Evolutionary conservation across 2,329 filamentous ascomycete species (phyloP).

Genomic region (Septoria petroselini): DNA sequence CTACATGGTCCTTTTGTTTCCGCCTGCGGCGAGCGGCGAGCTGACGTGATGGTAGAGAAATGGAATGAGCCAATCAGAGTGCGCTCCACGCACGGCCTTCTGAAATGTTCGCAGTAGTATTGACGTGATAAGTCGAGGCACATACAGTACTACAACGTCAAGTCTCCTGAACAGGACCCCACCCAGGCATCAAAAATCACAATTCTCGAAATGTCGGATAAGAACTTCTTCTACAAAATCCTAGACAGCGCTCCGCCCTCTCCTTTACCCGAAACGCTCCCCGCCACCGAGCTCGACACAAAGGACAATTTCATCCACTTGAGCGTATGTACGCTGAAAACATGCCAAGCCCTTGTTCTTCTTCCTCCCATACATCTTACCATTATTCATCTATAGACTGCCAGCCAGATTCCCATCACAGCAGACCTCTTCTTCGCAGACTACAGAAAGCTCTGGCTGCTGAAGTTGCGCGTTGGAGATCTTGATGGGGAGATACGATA

Average conservation of each 20-base stretch:
- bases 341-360: not conserved
- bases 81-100: no score
- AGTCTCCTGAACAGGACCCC: no score
- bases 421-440: slow-evolving; percentile 32
- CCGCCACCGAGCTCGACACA: slow-evolving; percentile 27
- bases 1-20: no score
- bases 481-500: slow-evolving; percentile 28
- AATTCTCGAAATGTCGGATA: slow-evolving; percentile 3
- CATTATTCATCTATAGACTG: slow-evolving; percentile 25
- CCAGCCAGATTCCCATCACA: slow-evolving; percentile 32
- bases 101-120: no score
- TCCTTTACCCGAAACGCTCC: slow-evolving; percentile 30
- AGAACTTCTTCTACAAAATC: slow-evolving; percentile 35
- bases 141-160: not conserved
- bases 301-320: slow-evolving; percentile 30
- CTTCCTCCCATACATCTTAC: not conserved
- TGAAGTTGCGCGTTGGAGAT: slow-evolving; percentile 27
- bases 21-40: no score
- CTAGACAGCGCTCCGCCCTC: slow-evolving; percentile 25
- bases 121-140: not conserved
- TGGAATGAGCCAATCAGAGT: no score
- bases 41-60: no score
- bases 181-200: not conserved
- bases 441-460: slow-evolving; percentile 25
- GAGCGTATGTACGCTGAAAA: slow-evolving; percentile 1